Percentiles rank a stretch among this genome's conserved stretches.
These are phyloP conservation scores for Auriscalpium microsporum DNA, from an alignment of 768 basidiomycete genomes.

Conservation along the genomic window DNA sequence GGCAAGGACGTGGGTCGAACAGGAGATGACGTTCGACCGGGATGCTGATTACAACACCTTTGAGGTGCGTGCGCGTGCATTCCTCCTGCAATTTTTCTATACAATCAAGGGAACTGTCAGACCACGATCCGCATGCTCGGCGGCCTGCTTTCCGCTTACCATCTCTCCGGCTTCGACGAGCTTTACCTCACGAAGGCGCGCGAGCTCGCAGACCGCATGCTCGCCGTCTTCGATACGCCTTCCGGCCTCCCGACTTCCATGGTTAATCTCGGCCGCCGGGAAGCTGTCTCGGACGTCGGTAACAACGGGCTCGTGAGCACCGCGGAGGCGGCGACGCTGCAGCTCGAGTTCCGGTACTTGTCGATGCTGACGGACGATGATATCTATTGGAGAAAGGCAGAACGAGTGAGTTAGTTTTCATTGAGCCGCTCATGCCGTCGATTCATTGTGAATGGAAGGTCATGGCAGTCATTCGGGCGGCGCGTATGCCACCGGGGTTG, in stretches of 20 bases:
- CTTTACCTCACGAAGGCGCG: conserved; percentile 69
- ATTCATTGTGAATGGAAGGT: conserved; percentile 28
- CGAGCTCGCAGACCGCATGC: conserved; percentile 80
- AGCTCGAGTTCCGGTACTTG: conserved; percentile 89
- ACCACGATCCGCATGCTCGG: conserved; percentile 91
- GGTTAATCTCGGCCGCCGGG: conserved; percentile 58
- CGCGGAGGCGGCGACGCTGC: conserved; percentile 82
- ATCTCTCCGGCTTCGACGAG: conserved; percentile 59
- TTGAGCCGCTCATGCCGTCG: background rate
- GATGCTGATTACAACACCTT: conserved; percentile 83
- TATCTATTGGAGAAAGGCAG: conserved; percentile 73
- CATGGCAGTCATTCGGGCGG: conserved; percentile 62
- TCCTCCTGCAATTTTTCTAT: background rate
- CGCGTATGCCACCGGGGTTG: conserved; percentile 60
- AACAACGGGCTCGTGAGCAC: conserved; percentile 61
- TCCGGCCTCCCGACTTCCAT: conserved; percentile 75
- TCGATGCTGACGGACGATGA: conserved; percentile 68
- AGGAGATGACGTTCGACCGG: conserved; percentile 62
- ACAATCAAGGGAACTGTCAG: conserved; percentile 28
- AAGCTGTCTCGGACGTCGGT: conserved; percentile 53
- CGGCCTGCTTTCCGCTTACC: conserved; percentile 80
- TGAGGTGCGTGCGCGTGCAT: conserved; percentile 51
- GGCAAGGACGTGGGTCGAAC: conserved; percentile 69
- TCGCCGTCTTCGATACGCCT: conserved; percentile 75
- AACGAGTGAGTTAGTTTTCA: conserved; percentile 39